Conservation (phyloP, 441 rosid genomes). For the Aquilaria agallochum region DNA sequence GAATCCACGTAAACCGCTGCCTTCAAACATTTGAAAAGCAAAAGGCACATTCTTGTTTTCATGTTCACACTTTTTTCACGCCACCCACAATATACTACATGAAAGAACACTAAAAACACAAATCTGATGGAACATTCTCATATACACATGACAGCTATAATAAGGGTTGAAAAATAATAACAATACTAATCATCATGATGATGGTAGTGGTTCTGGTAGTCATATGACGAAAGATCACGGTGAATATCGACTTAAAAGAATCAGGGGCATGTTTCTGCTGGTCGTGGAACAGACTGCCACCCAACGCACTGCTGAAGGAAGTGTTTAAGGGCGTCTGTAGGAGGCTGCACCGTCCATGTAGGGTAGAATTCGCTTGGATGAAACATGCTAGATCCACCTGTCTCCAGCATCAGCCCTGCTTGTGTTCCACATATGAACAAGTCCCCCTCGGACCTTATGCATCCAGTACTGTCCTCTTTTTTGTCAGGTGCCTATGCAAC, state of each 20-base stretch:
- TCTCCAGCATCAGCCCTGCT: conserved; percentile 36
- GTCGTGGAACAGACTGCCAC: conserved; percentile 58
- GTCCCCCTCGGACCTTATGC: conserved; percentile 79
- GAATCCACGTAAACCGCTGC: no score
- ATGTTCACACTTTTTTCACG: no score
- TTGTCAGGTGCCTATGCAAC: conserved; percentile 69
- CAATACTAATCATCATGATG: no score
- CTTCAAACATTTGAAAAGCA: no score
- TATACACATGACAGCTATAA: no score
- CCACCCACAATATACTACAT: no score
- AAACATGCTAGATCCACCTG: conserved; percentile 34
- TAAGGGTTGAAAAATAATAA: no score
- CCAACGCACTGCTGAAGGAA: conserved; percentile 66
- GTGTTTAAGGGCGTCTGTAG: conserved; percentile 60
- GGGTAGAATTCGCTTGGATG: conserved; percentile 68
- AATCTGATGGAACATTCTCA: no score
- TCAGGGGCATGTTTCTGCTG: conserved; percentile 28
- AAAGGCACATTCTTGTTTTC: no score
- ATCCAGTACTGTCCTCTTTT: conserved; percentile 47
- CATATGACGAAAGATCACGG: no score
- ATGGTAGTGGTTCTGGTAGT: no score
- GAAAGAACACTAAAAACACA: no score
- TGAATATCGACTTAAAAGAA: background rate
- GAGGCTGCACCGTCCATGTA: conserved; percentile 67
- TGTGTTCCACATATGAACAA: conserved; percentile 56